Base-by-base conservation (phyloP, 2,329 filamentous ascomycete species). In the Pseudopithomyces maydicus region DNA sequence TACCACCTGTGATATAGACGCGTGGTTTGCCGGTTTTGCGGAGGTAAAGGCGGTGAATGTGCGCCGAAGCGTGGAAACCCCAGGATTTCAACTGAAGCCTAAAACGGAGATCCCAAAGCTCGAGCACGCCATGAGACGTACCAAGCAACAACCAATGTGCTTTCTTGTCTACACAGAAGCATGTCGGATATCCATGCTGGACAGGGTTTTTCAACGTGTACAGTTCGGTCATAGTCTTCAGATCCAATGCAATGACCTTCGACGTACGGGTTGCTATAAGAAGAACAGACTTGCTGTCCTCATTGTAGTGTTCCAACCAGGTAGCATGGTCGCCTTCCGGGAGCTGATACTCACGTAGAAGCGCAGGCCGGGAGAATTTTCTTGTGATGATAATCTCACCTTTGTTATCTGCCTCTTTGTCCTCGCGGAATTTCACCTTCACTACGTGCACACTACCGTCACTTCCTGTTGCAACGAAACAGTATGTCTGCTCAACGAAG, bases 61-160 rank as follows among this genome's bases (percentile, higher is more conserved):
- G 83, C 1, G 89, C 87, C 58, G 90, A 90, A 20, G 90, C 91
- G 0, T 91, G 88, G 26, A 97, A 84, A 1, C 92, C 92, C 92
- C 93, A 98, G 14, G 89, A 90, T 73, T 91, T 92, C 22, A 98
- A 81, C 20, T 92, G 86, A 66, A 98, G 85, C 63, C 88, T 90
- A 81, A 99, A 99, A n/a, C 95, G 89, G 39, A 99, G 82, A 75
- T 99, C 95, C 95, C 95, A 99, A 1, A 99, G 83, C 71, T 96
- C 90, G 7, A 99, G 81, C 26, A 98, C 89, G 35, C 96, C 95
- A 72, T 98, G 93, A 0, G 92, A 91, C 0, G 96, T 99, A 35
- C 93, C 95, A 0, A 98, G 79, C 1, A 96, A 84, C 2, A 99
- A 81, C 95, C 95, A 99, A 70, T 95, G 92, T 49, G 90, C 88